Percentiles rank a stretch among this genome's conserved stretches.
Evolutionary conservation across 176 grass and related monocot species (phyloP).

Genomic region (Triticum aestivum): DNA sequence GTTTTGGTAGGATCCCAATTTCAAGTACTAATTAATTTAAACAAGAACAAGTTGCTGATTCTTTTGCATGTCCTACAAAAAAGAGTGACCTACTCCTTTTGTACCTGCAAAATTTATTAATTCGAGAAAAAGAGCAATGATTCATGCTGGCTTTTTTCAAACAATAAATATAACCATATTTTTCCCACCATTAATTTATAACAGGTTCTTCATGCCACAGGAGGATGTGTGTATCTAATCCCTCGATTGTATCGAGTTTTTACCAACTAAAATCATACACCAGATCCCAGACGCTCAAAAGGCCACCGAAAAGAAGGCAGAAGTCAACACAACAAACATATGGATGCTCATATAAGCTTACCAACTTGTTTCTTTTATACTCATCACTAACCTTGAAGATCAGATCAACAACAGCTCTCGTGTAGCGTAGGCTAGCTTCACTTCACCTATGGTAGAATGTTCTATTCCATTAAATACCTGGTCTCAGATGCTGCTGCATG

Average conservation of each 20-base stretch:
- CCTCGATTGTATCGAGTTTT: neutral
- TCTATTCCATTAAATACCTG: constrained; percentile 28
- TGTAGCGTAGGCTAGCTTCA: constrained; percentile 6
- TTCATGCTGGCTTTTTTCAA: neutral
- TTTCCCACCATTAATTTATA: neutral
- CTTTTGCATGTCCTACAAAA: constrained; percentile 26
- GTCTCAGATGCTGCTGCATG: constrained; percentile 31
- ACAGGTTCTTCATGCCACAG: neutral
- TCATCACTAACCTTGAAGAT: constrained; percentile 1
- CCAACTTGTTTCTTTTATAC: neutral
- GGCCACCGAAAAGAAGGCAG: neutral
- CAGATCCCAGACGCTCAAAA: neutral
- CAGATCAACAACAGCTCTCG: neutral
- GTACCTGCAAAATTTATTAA: neutral
- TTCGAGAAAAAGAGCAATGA: neutral
- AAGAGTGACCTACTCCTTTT: constrained; percentile 9
- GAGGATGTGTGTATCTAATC: neutral
- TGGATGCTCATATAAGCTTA: neutral
- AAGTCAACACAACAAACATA: constrained; percentile 2
- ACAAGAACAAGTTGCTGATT: constrained; percentile 30
- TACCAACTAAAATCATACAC: constrained; percentile 1
- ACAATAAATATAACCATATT: neutral
- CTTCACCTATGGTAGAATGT: constrained; percentile 45
- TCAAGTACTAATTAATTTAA: constrained; percentile 28
- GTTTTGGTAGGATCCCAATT: constrained; percentile 44